A percentile compares a stretch with the other conserved stretches of the same genome.
Conservation (phyloP, 1,139 yeast genomes). For the Hanseniaspora uvarum region DNA sequence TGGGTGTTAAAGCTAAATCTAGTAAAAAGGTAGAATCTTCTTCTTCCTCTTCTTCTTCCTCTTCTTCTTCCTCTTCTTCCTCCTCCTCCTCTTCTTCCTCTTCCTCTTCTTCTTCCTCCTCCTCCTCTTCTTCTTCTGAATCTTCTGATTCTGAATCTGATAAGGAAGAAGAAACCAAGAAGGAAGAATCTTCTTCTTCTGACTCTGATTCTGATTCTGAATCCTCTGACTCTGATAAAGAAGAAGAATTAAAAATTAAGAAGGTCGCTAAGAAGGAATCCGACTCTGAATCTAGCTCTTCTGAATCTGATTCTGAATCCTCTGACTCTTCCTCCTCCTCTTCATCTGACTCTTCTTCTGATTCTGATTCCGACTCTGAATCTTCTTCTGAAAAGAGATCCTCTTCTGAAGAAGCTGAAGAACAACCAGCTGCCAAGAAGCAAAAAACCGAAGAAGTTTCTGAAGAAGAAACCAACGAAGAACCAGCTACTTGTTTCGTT, state of each 20-base stretch:
- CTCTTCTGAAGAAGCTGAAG: constrained; percentile 25
- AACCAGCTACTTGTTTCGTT: constrained; percentile 84
- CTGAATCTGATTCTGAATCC: constrained; percentile 28
- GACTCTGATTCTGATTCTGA: constrained; percentile 24
- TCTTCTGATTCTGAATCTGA: constrained; percentile 22
- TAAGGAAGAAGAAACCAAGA: constrained; percentile 29
- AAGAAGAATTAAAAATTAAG: constrained; percentile 30
- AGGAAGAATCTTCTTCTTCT: constrained; percentile 20
- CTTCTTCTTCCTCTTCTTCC: constrained; percentile 21
- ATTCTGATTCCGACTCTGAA: constrained; percentile 25
- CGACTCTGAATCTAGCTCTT: constrained; percentile 21
- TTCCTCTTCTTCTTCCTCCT: constrained; percentile 20
- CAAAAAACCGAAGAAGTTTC: constrained; percentile 27
- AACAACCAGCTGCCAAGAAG: constrained; percentile 34
- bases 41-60: constrained; percentile 19
- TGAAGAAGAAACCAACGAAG: constrained; percentile 21
- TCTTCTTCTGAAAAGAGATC: constrained; percentile 33
- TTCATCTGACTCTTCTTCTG: constrained; percentile 27
- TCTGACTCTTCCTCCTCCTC: constrained; percentile 26
- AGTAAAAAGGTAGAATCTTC: constrained; percentile 27
- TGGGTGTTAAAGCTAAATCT: constrained; percentile 26
- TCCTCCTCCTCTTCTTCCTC: constrained; percentile 22
- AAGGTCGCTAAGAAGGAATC: constrained; percentile 23
- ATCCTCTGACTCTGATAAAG: constrained; percentile 24
- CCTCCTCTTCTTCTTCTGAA: constrained; percentile 19